Evolutionary conservation across 192 early-diverging fungal species (phyloP).

Genomic region (Lobosporangium transversale): DNA sequence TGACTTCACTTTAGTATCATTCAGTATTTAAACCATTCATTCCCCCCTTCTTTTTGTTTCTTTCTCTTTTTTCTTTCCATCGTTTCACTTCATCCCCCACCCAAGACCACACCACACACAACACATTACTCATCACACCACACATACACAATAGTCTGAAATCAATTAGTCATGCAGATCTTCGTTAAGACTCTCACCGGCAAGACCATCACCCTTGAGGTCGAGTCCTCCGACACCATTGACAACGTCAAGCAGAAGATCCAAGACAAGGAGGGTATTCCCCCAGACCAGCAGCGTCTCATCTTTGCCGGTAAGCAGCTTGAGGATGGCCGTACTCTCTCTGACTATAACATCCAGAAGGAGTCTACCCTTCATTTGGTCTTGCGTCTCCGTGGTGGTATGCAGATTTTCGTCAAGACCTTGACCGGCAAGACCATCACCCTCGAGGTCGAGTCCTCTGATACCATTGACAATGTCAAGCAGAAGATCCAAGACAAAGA

Average conservation of each 20-base stretch:
- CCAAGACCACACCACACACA: constrained; percentile 3
- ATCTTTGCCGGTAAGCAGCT: constrained; percentile 87
- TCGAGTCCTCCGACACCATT: constrained; percentile 81
- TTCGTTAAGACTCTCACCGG: constrained; percentile 84
- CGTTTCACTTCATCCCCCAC: constrained; percentile 5
- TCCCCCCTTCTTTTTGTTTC: background rate
- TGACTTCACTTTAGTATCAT: no score
- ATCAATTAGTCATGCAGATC: constrained; percentile 66
- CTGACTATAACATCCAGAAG: constrained; percentile 81
- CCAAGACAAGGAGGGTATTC: constrained; percentile 84
- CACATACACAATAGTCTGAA: constrained; percentile 4
- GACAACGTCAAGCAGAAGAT: constrained; percentile 86
- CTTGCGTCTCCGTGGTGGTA: constrained; percentile 73
- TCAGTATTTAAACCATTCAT: background rate
- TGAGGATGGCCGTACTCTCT: constrained; percentile 76
- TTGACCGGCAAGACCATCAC: constrained; percentile 98
- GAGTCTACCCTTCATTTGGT: constrained; percentile 77
- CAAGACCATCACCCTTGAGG: constrained; percentile 81
- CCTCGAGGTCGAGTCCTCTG: constrained; percentile 76
- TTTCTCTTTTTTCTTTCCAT: background rate
- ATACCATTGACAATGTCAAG: constrained; percentile 86
- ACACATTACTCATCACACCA: background rate
- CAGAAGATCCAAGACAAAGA: constrained; percentile 86
- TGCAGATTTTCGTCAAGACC: constrained; percentile 85
- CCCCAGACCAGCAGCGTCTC: constrained; percentile 81